Percentiles rank a stretch among this genome's conserved stretches.
Evolutionary conservation across 768 basidiomycete genomes (phyloP).

Genomic region (Russula virescens): DNA sequence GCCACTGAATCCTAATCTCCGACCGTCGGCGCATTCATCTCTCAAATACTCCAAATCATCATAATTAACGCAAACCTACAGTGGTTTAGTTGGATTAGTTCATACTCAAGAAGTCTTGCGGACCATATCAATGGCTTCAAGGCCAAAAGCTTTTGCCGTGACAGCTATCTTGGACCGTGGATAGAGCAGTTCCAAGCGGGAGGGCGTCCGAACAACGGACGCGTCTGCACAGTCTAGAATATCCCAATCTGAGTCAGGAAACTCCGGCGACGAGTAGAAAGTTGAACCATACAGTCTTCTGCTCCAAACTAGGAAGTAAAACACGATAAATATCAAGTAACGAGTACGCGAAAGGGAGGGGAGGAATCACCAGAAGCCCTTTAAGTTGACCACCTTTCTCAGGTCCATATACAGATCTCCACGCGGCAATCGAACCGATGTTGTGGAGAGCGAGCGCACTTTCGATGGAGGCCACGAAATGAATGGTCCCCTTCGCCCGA

Average conservation of each 20-base stretch:
- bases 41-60: constrained; percentile 59
- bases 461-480: constrained; percentile 79
- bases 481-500: constrained; percentile 34
- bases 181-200: constrained; percentile 72
- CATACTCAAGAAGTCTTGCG: background rate
- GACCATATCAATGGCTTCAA: constrained; percentile 91
- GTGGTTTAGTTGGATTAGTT: background rate
- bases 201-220: constrained; percentile 67
- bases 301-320: constrained; percentile 70
- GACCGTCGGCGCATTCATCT: constrained; percentile 75
- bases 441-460: constrained; percentile 69
- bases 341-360: background rate
- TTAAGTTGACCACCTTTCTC: constrained; percentile 48
- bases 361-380: constrained; percentile 54
- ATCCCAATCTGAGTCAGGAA: background rate
- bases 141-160: constrained; percentile 74
- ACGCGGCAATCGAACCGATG: constrained; percentile 62
- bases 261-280: background rate
- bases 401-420: constrained; percentile 47
- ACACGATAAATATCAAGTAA: background rate
- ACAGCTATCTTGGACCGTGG: constrained; percentile 79
- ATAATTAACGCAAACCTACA: constrained; percentile 83
- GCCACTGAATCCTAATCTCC: constrained; percentile 83
- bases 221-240: constrained; percentile 82
- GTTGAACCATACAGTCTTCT: constrained; percentile 71